phyloP scores from a whole-genome alignment of 495 filamentous ascomycete genomes.

The Aspergillus panamensis region DNA sequence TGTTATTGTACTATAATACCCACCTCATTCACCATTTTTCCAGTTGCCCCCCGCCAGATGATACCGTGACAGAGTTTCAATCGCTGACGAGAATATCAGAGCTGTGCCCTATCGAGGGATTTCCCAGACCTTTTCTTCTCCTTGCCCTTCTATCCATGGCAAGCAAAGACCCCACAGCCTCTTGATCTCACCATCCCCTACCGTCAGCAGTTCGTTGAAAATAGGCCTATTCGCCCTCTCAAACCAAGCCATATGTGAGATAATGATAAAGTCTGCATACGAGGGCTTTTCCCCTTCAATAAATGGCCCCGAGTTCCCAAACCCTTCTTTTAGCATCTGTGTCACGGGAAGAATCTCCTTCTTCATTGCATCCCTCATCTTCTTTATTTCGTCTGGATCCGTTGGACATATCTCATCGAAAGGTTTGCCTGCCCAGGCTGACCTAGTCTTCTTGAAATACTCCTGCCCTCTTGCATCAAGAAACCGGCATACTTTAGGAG shows the following conservation, averaged over 20 bases:
- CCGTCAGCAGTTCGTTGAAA: slow-evolving; percentile 11
- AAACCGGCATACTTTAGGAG: slow-evolving; percentile 18
- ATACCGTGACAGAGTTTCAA: not conserved
- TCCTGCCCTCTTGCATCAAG: slow-evolving; percentile 32
- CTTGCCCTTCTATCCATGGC: slow-evolving; percentile 23
- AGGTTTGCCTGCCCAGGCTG: slow-evolving; percentile 30
- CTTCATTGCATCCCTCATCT: slow-evolving; percentile 8
- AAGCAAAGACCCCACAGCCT: slow-evolving; percentile 19
- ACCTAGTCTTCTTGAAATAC: slow-evolving; percentile 33
- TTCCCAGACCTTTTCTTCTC: slow-evolving; percentile 23
- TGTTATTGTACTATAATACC: slow-evolving; percentile 2
- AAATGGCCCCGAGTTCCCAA: slow-evolving; percentile 23
- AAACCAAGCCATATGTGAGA: slow-evolving; percentile 18
- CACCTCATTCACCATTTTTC: not conserved
- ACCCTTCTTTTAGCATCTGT: slow-evolving; percentile 20
- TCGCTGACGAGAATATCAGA: not conserved
- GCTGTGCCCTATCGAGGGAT: slow-evolving; percentile 7
- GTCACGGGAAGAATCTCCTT: slow-evolving; percentile 15
- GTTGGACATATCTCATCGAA: slow-evolving; percentile 28
- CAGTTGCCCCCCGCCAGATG: not conserved
- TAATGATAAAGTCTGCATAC: slow-evolving; percentile 24
- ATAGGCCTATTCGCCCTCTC: slow-evolving; percentile 16
- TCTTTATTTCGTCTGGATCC: slow-evolving; percentile 9
- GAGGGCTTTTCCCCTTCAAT: slow-evolving; percentile 21
- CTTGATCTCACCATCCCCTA: slow-evolving; percentile 19